These are phyloP conservation scores for Ceratorhiza oryzae-sativae DNA, from an alignment of 1,284 basidiomycete genomes.

Conservation along the genomic window DNA sequence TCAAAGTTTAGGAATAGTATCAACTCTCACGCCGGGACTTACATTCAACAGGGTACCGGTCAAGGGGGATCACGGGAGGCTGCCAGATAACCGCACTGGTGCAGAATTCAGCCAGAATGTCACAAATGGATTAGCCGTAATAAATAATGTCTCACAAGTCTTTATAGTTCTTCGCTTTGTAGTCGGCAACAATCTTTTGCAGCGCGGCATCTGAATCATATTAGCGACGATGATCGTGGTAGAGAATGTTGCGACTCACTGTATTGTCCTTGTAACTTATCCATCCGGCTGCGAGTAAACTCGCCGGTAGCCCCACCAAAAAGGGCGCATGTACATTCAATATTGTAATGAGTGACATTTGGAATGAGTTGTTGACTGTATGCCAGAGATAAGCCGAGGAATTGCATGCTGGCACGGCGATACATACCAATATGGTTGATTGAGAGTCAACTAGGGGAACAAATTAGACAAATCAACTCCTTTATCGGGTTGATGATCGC, in stretches of 20 bases:
- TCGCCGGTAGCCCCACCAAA: conserved; percentile 50
- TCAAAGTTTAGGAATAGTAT: not conserved
- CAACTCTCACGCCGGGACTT: not conserved
- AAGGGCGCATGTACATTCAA: conserved; percentile 50
- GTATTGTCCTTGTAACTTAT: conserved; percentile 50
- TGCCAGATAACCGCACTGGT: conserved; percentile 48
- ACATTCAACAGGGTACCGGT: conserved; percentile 49
- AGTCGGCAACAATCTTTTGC: conserved; percentile 47
- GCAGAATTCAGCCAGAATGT: conserved; percentile 39
- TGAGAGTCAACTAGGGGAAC: conserved; percentile 28
- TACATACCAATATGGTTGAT: conserved; percentile 49
- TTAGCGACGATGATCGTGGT: not conserved
- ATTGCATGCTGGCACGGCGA: not conserved
- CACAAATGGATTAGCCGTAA: conserved; percentile 31
- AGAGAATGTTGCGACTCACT: conserved; percentile 6
- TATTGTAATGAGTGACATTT: conserved; percentile 48
- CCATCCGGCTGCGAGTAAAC: conserved; percentile 50
- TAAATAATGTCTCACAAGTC: conserved; percentile 47
- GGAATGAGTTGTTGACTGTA: conserved; percentile 46
- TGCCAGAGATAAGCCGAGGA: not conserved
- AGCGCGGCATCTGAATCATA: conserved; percentile 47
- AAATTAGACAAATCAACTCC: not conserved
- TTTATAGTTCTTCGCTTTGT: conserved; percentile 47
- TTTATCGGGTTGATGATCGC: conserved; percentile 17
- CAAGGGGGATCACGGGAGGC: conserved; percentile 50